Evolutionary conservation across 495 filamentous ascomycete species (phyloP), one percentile per base, ranked within the genome.

Genomic region (Xylaria longipes): DNA sequence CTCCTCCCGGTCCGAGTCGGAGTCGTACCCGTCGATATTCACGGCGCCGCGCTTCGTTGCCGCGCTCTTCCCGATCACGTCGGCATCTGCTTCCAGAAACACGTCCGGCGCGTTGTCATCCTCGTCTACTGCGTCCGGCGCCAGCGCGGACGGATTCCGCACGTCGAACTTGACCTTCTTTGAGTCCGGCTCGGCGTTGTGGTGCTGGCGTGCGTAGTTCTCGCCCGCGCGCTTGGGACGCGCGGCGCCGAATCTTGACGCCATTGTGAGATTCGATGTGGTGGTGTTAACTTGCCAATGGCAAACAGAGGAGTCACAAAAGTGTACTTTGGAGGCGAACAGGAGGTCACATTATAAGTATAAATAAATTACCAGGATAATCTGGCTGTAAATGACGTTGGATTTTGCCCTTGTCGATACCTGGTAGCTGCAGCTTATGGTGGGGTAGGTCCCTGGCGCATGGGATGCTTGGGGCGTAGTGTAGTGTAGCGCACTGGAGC

Each of bases 121-220:
- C 41, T 77, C 77, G 41, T 95, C 93, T 3, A 86, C 87, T 2
- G 88, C 93, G 71, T 85, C 87, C 0, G 94, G 89, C 5, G 92
- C 94, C 0, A 99, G 88, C 0, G 94, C 92, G 27, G 93, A 97
- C 1, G 96, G 96, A 78, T 98, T 98, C 73, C 97, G 93, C 31
- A 94, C 83, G 80, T 98, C 97, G 84, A 99, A 99, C 78, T 93
- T 93, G 35, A 94, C 92, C 80, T 95, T 97, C 77, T 98, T 98
- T 64, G 87, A 81, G 71, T 87, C 85, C 17, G 82, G 81, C 46
- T 85, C 84, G 67, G 90, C 86, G 31, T 82, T 82, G 71, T 93
- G 89, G 76, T 94, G 90, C 25, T 87, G 86, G 71, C 93, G 89
- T 56, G 91, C 85, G 75, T 92, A 96, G 74, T 90, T 89, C 80